Evolutionary conservation across 306 rosid genomes (phyloP).

Genomic region (Pueraria montana): DNA sequence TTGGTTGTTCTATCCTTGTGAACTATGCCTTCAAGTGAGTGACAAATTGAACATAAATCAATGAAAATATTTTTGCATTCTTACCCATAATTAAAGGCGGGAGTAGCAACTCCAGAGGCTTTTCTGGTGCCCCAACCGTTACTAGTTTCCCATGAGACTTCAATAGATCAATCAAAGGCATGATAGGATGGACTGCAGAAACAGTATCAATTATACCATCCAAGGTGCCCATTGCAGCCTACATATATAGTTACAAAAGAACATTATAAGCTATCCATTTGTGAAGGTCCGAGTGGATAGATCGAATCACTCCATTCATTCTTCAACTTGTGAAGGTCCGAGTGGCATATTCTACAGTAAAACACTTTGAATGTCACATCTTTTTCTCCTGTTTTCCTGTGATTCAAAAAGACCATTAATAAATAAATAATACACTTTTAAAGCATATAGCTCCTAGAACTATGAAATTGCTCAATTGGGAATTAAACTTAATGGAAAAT

Average conservation of each 20-base stretch:
- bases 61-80: neutral
- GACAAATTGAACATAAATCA: no score
- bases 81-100: conserved; percentile 48
- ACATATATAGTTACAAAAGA: neutral
- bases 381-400: conserved; percentile 49
- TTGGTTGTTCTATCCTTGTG: no score
- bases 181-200: conserved; percentile 52
- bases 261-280: neutral
- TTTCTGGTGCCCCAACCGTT: conserved; percentile 54
- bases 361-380: conserved; percentile 56
- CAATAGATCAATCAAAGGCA: conserved; percentile 53
- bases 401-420: neutral
- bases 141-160: conserved; percentile 30
- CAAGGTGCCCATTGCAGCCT: conserved; percentile 51
- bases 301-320: conserved; percentile 52
- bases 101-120: conserved; percentile 54
- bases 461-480: no score
- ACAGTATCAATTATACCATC: conserved; percentile 72
- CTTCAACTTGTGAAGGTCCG: conserved; percentile 55
- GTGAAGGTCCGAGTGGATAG: conserved; percentile 58
- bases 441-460: no score
- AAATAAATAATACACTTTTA: neutral
- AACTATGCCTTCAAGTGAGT: no score
- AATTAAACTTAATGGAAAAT: no score
- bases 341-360: conserved; percentile 61